Evolutionary conservation across 2,329 filamentous ascomycete species (phyloP), one percentile per base, ranked within the genome.

Genomic region (Myriosclerotinia scirpicola): DNA sequence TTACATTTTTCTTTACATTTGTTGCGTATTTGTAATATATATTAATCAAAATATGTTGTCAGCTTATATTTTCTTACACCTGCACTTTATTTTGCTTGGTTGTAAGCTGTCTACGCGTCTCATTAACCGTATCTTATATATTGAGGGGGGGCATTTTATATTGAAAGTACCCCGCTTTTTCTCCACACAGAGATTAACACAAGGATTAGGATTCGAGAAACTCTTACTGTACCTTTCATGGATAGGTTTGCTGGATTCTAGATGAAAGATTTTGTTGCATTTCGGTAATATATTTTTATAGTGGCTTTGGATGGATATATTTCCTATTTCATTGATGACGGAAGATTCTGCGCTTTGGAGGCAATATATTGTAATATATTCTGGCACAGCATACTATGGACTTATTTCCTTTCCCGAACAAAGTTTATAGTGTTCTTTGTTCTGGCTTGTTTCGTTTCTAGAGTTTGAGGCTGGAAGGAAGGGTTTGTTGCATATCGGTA

Each of bases 31-130:
- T 20, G 30, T 7, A 38, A 50, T 60, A 38, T 60, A 50, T 12
- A 48, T 60, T 60, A 60, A 60, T 60, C 58, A 60, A 60, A 60
- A 50, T 22, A 38, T 30, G 20, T 60, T 50, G 44, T 44, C 44
- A 60, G 42, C 44, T 60, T 60, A 60, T 38, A 30, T 60, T 38
- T 60, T 4, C 22, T 50, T 50, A 60, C 12, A 22, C 30, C 17
- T 54, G 22, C 11, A 34, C 12, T 20, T 2, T 9, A 2, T 1
- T 36, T 48, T 22, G 12, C 36, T 59, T 36, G 56, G 56, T 48
- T 34, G 42, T 12, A 17, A 14, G 40, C 44, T 15, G 40, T 58
- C 22, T 58, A 58, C 26, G 6, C 42, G 20, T 58, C 20, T 44
- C 42, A 46, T 8, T 60, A 50, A 59, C 56, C 56, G 42, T 36